Base-by-base conservation (phyloP, 2,329 filamentous ascomycete genomes). In the Emericellopsis atlantica region DNA sequence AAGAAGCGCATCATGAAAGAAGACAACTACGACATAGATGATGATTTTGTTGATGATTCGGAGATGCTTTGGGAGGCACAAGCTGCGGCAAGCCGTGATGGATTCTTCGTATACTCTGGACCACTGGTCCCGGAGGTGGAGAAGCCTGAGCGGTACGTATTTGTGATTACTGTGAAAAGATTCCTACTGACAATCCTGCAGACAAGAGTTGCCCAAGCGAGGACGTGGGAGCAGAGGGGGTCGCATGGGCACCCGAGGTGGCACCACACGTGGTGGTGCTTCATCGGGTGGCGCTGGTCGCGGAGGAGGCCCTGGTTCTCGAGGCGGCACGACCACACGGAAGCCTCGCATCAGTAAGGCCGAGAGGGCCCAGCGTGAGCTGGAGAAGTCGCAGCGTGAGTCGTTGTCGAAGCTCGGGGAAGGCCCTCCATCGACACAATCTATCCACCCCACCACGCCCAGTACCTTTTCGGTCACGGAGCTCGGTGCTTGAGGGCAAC, bases 41-140 rank as follows among this genome's bases (percentile, higher is more conserved):
- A 89, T 53, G 84, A 82, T 40, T 90, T 90, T 60, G 78, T 90
- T 42, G 92, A 98, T 53, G 92, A 98, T 56, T 93, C 88, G 1
- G 92, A 98, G 58, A 61, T 95, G 55, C 72, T 93, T 1, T 96
- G 90, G 90, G 87, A 96, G 61, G 87, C 94, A 54, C 85, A 94
- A 56, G 90, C 90, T 6, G 88, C 90, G 5, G 89, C 92, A 37
- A 90, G 86, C 49, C 86, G 90, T 51, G 92, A 96, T 56, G 92
- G 92, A 1, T 98, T 96, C 66, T 98, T 96, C 57, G 92, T 98
- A 2, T 98, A 95, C 61, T 93, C 86, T 45, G 92, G 92, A 4
- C 90, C 90, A 8, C 67, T 98, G 37, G 76, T 96, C 18, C 84
- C 84, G 5, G 88, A 94, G 60, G 84, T 81, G 18, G 84, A 94